Evolutionary conservation across 495 filamentous ascomycete genomes (phyloP), one percentile per base, ranked within the genome.

Genomic region (Penicillium arizonense): DNA sequence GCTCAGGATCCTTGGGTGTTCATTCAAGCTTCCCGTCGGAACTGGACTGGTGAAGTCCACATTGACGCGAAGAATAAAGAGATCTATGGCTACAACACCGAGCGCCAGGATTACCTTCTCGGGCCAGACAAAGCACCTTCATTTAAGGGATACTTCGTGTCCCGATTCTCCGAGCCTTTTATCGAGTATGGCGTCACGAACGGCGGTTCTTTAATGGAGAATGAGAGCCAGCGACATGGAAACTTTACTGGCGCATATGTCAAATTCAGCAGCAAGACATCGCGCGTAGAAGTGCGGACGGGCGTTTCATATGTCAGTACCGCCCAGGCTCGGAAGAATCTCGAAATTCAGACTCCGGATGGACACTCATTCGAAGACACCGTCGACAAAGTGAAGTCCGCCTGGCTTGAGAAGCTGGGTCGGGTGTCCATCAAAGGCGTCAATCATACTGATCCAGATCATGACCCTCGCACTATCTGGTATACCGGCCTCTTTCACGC

Each of bases 91-190:
- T 64, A 64, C 23, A 67, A 64, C 30, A 61, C 63, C 2, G 61
- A 67, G 53, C 52, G 63, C 37, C 63, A 67, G 48, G 63, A 67
- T 21, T 67, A 67, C n/a, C 44, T 58, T 1, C 58, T 67, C 4
- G 63, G 63, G 2, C 63, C 63, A 16, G 47, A 64, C 32, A 60
- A 57, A 47, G 63, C 63, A 16, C 4, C 55, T 0, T 56, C 55
- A 2, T 64, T 64, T 53, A 64, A 57, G 20, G 61, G 61, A 4
- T 67, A 59, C 32, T 67, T 67, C 18, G 63, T 67, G 4, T 58
- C 63, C 2, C 57, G 55, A 21, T 67, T 67, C 38, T 64, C 61
- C 0, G 50, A 67, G 33, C 50, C 55, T 3, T 67, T 67, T 35
- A 21, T 11, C 3, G 30, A 42, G 5, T 23, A 53, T 20, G 63